Base-by-base conservation (phyloP, 352 stramenopile genomes). In the Phytophthora kernoviae region DNA sequence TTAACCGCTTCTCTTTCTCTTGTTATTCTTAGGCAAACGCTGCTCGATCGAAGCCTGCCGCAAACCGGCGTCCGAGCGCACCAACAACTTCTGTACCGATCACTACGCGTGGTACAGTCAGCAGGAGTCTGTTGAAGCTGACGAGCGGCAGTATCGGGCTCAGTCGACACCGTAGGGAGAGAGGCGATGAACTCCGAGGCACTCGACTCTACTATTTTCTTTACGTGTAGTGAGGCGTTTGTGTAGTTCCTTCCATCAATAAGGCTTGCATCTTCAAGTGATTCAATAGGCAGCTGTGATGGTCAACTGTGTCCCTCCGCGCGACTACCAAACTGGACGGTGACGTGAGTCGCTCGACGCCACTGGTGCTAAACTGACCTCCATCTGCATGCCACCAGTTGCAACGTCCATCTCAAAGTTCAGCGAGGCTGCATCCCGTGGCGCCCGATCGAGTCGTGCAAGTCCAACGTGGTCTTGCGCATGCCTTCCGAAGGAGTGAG, bases 61-160 rank as follows among this genome's bases (percentile, higher is more conserved):
- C 20, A 84, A 83, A 53, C 79, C 73, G 15, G 78, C 78, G 27
- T 81, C 67, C 34, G 58, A 82, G 58, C 68, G 72, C 17, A 84
- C 66, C 15, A 66, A 74, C 54, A 79, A 84, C 45, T 73, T 70
- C 15, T 87, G 77, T 56, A 57, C 58, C 10, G 74, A 78, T 32
- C 77, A 87, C 59, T 80, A 57, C 48, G 47, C 58, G 27, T 68
- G 58, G 64, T 54, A 54, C 17, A 57, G 36, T 21, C 55, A 68
- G 26, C 62, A 64, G 21, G 62, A 69, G 58, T 56, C 8, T 26
- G 34, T 26, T 5, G 20, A 8, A 3, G 40, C n/a, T 21, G 54
- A 54, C 33, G 36, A 54, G 22, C 43, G 21, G 44, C 32, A 54
- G 9, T 52, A 26, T 8, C 17, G 54, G 22, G 54, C 44, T 18